Evolutionary conservation across 805 yeast genomes (phyloP).

Genomic region (Ogataea pilisensis): DNA sequence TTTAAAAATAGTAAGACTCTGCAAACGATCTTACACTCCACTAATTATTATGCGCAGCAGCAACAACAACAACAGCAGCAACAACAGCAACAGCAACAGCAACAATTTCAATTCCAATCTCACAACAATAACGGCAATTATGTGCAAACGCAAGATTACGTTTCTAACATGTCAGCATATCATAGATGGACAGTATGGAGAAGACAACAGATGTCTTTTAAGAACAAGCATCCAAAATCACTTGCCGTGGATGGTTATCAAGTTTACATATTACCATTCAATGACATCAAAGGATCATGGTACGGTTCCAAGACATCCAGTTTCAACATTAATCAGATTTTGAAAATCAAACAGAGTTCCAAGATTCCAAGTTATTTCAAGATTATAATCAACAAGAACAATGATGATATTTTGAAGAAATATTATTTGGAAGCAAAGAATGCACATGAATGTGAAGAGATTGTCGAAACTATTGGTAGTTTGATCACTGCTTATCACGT

Average conservation of each 20-base stretch:
- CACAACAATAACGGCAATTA: constrained; percentile 3
- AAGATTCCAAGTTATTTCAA: constrained; percentile 79
- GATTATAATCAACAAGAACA: constrained; percentile 63
- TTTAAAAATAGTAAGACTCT: constrained; percentile 23
- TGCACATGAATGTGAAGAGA: constrained; percentile 60
- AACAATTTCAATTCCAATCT: neutral
- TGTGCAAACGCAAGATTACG: constrained; percentile 1
- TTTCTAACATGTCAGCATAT: constrained; percentile 44
- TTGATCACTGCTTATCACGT: constrained; percentile 46
- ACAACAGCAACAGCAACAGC: constrained; percentile 1
- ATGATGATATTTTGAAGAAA: constrained; percentile 59
- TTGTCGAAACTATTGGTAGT: constrained; percentile 63
- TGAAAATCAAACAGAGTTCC: constrained; percentile 68
- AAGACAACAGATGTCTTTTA: constrained; percentile 79
- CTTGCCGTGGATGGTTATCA: constrained; percentile 93
- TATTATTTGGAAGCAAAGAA: constrained; percentile 81
- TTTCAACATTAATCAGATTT: constrained; percentile 76
- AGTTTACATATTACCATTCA: constrained; percentile 81
- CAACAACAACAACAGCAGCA: constrained; percentile 10
- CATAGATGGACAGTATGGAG: constrained; percentile 87
- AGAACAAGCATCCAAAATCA: constrained; percentile 74
- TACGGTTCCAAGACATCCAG: constrained; percentile 78
- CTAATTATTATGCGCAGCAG: constrained; percentile 6
- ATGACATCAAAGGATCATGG: constrained; percentile 58
- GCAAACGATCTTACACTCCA: constrained; percentile 24